Evolutionary conservation across 2,329 filamentous ascomycete species (phyloP).

Genomic region (Cucurbitaria berberidis): DNA sequence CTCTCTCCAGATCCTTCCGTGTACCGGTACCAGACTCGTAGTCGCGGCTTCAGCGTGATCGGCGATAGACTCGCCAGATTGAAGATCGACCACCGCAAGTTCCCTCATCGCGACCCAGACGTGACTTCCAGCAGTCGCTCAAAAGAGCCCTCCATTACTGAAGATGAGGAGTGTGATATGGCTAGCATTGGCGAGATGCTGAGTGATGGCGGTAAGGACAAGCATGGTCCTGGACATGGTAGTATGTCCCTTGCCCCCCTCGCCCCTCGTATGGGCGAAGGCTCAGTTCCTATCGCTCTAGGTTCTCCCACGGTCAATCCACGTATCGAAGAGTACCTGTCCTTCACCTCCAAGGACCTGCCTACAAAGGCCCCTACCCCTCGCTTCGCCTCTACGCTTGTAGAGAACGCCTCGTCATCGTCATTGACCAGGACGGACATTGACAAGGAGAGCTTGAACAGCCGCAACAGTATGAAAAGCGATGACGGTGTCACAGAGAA

Average conservation of each 20-base stretch:
- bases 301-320: conserved; percentile 36
- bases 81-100: conserved; percentile 28
- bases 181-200: conserved; percentile 23
- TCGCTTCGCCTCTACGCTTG: conserved; percentile 21
- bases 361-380: conserved; percentile 25
- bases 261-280: conserved; percentile 5
- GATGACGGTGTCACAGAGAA: conserved; percentile 40
- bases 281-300: conserved; percentile 33
- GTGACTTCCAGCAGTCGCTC: conserved; percentile 28
- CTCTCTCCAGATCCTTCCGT: conserved; percentile 37
- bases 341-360: conserved; percentile 36
- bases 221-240: conserved; percentile 4
- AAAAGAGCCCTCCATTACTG: conserved; percentile 18
- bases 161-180: conserved; percentile 26
- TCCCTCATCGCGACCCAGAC: conserved; percentile 18
- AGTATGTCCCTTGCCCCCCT: conserved; percentile 18
- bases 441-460: conserved; percentile 12
- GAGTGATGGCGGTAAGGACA: conserved; percentile 20
- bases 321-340: conserved; percentile 37
- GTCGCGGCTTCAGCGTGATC: conserved; percentile 72
- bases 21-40: conserved; percentile 19
- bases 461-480: conserved; percentile 22
- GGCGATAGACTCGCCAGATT: conserved; percentile 87
- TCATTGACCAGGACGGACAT: conserved; percentile 10
- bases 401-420: conserved; percentile 13